These are phyloP conservation scores for Agaricus sinodeliciosus DNA, from an alignment of 768 basidiomycete species.

Conservation along the genomic window DNA sequence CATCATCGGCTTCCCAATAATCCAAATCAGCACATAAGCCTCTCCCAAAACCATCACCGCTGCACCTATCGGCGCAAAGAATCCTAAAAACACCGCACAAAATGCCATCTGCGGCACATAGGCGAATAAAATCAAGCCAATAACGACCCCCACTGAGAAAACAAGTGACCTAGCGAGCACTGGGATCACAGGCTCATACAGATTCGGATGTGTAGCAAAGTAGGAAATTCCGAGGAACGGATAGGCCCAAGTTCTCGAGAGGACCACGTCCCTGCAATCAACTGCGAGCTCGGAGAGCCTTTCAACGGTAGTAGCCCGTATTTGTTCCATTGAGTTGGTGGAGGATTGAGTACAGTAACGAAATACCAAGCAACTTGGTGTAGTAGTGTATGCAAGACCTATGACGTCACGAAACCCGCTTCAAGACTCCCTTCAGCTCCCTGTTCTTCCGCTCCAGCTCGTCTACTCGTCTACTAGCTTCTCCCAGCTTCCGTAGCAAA, in stretches of 20 bases:
- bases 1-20: conserved; percentile 31
- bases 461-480: conserved; percentile 62
- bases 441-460: conserved; percentile 64
- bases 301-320: conserved; percentile 12
- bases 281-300: conserved; percentile 13
- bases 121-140: conserved; percentile 46
- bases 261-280: conserved; percentile 23
- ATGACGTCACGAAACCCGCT: conserved; percentile 23
- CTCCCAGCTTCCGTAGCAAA: conserved; percentile 69
- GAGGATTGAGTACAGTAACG: too few relatives aligned
- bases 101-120: conserved; percentile 65
- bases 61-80: conserved; percentile 53
- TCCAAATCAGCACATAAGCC: conserved; percentile 29
- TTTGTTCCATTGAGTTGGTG: conserved; percentile 12
- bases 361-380: too few relatives aligned
- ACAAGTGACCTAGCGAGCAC: conserved; percentile 32
- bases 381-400: conserved; percentile 11
- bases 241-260: conserved; percentile 32
- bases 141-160: conserved; percentile 32
- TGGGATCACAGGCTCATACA: conserved; percentile 28
- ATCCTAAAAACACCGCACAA: conserved; percentile 56
- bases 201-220: conserved; percentile 27
- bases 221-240: conserved; percentile 31
- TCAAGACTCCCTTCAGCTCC: conserved; percentile 50
- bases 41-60: conserved; percentile 37